phyloP scores from a whole-genome alignment of 306 rosid species.

The Cicer pinnatifidum region DNA sequence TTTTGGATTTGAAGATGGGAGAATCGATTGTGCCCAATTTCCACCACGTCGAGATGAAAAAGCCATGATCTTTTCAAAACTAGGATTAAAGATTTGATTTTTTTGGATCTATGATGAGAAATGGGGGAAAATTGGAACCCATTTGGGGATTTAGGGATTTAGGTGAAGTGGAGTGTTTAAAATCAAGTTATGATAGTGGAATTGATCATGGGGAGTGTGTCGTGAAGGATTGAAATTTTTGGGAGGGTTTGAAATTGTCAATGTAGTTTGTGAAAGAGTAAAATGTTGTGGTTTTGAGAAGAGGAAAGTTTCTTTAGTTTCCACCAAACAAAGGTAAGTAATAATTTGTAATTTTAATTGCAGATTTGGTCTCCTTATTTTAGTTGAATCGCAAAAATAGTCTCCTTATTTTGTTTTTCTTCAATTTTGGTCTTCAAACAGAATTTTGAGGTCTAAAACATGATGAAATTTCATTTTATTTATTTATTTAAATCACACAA shows the following conservation, averaged over 20 bases:
- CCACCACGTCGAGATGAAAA: slow-evolving; percentile 76
- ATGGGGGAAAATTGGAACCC: slow-evolving; percentile 17
- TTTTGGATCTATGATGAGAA: slow-evolving; percentile 33
- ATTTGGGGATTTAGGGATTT: not conserved
- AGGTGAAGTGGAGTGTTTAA: not conserved
- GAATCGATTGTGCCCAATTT: slow-evolving; percentile 67
- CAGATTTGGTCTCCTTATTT: too few species aligned
- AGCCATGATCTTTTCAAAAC: slow-evolving; percentile 52
- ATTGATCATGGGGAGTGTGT: slow-evolving; percentile 22
- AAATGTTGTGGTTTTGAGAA: not conserved
- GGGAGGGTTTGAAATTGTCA: slow-evolving; percentile 28
- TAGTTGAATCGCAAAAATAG: too few species aligned
- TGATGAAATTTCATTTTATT: too few species aligned
- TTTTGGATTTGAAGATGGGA: slow-evolving; percentile 76
- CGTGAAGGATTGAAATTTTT: not conserved
- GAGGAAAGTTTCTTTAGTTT: not conserved
- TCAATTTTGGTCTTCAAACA: too few species aligned
- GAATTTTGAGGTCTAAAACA: too few species aligned
- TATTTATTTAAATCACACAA: too few species aligned
- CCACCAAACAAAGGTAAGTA: not conserved
- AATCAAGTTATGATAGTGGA: slow-evolving; percentile 26
- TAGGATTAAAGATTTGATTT: not conserved
- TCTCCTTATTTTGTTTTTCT: too few species aligned
- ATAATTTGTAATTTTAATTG: too few species aligned
- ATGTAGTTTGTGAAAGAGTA: not conserved